Evolutionary conservation across 345 rosid genomes (phyloP).

Genomic region (Boechera divaricarpa): DNA sequence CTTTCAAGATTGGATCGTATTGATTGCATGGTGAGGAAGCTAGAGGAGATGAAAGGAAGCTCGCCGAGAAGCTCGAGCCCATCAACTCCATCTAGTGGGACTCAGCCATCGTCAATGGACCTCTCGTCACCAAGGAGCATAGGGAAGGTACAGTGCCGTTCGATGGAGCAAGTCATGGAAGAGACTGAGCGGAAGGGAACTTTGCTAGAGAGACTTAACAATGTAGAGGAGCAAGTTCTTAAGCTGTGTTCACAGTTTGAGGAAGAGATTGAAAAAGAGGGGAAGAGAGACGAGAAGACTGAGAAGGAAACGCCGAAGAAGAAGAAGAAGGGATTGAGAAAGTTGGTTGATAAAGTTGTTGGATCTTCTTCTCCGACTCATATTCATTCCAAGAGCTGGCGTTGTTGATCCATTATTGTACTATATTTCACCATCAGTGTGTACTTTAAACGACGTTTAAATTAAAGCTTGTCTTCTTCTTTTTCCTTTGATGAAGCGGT

Average conservation of each 20-base stretch:
- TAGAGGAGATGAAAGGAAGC: slow-evolving; percentile 45
- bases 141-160: slow-evolving; percentile 34
- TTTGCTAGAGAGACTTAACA: slow-evolving; percentile 39
- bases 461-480: not conserved
- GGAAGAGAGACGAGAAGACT: slow-evolving; percentile 17
- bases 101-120: slow-evolving; percentile 41
- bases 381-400: slow-evolving; percentile 40
- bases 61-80: slow-evolving; percentile 48
- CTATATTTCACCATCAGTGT: not conserved
- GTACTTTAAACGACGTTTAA: not conserved
- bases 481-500: not conserved
- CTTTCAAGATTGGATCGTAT: slow-evolving; percentile 48
- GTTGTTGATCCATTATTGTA: slow-evolving; percentile 23
- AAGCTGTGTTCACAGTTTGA: slow-evolving; percentile 40
- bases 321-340: slow-evolving; percentile 43
- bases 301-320: slow-evolving; percentile 27
- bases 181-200: slow-evolving; percentile 43
- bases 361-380: slow-evolving; percentile 46
- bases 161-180: slow-evolving; percentile 42
- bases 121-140: slow-evolving; percentile 36
- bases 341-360: slow-evolving; percentile 43
- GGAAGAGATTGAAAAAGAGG: slow-evolving; percentile 36
- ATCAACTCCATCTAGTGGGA: slow-evolving; percentile 45
- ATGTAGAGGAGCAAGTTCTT: slow-evolving; percentile 45
- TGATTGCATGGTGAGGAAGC: slow-evolving; percentile 43